Evolutionary conservation across 2,329 filamentous ascomycete species (phyloP), one percentile per base, ranked within the genome.

Genomic region (Aspergillus pseudoterreus): DNA sequence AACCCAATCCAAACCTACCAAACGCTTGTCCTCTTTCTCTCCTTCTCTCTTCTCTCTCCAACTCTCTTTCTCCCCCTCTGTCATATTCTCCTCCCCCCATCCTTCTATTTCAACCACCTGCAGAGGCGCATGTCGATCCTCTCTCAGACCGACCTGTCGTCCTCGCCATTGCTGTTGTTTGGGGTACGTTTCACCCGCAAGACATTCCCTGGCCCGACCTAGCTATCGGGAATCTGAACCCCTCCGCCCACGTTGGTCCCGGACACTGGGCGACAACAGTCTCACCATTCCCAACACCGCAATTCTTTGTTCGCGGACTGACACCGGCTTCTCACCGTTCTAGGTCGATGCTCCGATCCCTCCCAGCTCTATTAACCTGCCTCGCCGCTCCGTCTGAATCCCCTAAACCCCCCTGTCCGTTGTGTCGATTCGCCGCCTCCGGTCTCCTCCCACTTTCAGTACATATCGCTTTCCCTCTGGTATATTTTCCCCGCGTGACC

Each of bases 171-270:
- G 39, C 52, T 48, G 49, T 53, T 49, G 41, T 43, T 53, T 51
- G 42, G 45, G 49, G 58, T 58, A 59, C 22, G 58, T 59, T 54
- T 52, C 47, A 53, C 52, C 41, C 46, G 45, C 33, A 45, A 45
- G 45, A 32, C 35, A 43, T 55, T 39, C n/a, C 46, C 38, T 42
- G 43, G 52, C 53, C 19, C 15, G 24, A 17, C 27, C 10, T 36
- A 21, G n/a, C 44, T 53, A 51, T 57, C 49, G 49, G 56, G 51
- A 50, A 52, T 51, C 49, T 52, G 51, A 50, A 49, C 56, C 56
- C 54, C 56, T 58, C 56, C 56, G 50, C 56, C 56, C 56, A 55
- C 56, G 55, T 55, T 54, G 47, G 46, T 45, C 42, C 47, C 44
- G 46, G 49, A 48, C 35, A 41, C 35, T 46, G 51, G 48, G 50